Conservation (phyloP, 768 basidiomycete genomes). For the Nevesoporus exiguus region DNA sequence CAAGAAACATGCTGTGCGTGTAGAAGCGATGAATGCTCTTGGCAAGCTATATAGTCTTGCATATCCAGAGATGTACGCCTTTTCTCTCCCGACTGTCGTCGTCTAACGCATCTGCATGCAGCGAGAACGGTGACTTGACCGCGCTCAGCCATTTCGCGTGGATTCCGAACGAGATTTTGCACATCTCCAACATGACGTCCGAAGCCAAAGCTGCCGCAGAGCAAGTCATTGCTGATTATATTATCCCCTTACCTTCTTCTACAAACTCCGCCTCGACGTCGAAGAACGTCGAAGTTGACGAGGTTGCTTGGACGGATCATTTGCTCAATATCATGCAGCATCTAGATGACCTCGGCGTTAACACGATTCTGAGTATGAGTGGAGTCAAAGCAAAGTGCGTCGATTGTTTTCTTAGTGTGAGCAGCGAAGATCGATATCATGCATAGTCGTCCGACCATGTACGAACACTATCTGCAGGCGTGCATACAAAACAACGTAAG, state of each 20-base stretch:
- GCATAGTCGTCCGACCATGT: constrained; percentile 63
- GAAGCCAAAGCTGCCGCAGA: constrained; percentile 70
- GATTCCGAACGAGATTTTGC: constrained; percentile 81
- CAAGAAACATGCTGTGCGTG: constrained; percentile 72
- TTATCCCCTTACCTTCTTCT: constrained; percentile 73
- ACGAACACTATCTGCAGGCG: constrained; percentile 63
- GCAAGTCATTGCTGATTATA: constrained; percentile 63
- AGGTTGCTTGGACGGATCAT: constrained; percentile 81
- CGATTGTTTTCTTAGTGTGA: background rate
- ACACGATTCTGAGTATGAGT: constrained; percentile 56
- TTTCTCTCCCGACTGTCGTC: background rate
- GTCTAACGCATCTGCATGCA: constrained; percentile 29
- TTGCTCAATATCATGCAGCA: constrained; percentile 68
- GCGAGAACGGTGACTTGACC: constrained; percentile 72
- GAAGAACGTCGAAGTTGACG: constrained; percentile 60
- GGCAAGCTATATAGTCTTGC: constrained; percentile 79
- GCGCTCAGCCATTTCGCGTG: constrained; percentile 84
- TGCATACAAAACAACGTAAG: constrained; percentile 85
- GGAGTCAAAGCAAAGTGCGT: constrained; percentile 60
- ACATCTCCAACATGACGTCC: constrained; percentile 43
- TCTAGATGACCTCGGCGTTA: constrained; percentile 58
- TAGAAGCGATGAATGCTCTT: constrained; percentile 73
- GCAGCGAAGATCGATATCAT: constrained; percentile 1
- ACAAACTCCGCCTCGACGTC: constrained; percentile 38
- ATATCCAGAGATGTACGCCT: constrained; percentile 81